Conservation (phyloP, 208 protist species). For the Leishmania aethiopica region DNA sequence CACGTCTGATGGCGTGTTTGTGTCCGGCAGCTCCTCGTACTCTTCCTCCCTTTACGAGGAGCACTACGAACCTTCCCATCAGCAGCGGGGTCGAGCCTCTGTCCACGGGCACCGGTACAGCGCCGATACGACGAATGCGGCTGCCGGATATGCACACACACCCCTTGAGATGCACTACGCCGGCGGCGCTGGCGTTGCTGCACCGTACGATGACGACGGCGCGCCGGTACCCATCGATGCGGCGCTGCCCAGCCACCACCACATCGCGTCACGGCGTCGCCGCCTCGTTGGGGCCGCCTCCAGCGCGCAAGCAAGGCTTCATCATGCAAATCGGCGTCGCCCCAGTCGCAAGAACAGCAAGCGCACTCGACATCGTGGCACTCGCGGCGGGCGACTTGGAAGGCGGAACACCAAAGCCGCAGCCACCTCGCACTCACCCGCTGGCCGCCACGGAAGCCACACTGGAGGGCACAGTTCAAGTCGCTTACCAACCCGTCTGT, state of each 20-base stretch:
- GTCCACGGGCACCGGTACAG: neutral
- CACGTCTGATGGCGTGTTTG: neutral
- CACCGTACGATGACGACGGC: neutral
- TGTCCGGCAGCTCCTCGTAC: conserved; percentile 10
- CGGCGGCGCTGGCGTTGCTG: neutral
- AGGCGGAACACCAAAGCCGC: neutral
- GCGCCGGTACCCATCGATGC: neutral
- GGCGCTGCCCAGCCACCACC: neutral
- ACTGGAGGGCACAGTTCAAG: neutral
- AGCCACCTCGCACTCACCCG: neutral
- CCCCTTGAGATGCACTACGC: neutral
- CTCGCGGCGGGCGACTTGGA: neutral
- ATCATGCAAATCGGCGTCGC: neutral
- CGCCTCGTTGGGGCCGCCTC: conserved; percentile 6
- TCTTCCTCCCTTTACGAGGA: neutral
- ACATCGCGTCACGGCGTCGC: conserved; percentile 13
- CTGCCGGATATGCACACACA: neutral
- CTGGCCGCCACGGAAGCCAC: neutral
- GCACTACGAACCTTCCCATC: neutral
- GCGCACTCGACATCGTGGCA: neutral
- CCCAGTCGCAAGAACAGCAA: neutral
- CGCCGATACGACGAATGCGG: neutral
- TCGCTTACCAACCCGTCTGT: neutral
- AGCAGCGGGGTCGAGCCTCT: neutral
- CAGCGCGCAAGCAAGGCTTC: neutral